Conservation (phyloP, 2,329 filamentous ascomycete genomes). For the Ambrosiella xylebori region DNA sequence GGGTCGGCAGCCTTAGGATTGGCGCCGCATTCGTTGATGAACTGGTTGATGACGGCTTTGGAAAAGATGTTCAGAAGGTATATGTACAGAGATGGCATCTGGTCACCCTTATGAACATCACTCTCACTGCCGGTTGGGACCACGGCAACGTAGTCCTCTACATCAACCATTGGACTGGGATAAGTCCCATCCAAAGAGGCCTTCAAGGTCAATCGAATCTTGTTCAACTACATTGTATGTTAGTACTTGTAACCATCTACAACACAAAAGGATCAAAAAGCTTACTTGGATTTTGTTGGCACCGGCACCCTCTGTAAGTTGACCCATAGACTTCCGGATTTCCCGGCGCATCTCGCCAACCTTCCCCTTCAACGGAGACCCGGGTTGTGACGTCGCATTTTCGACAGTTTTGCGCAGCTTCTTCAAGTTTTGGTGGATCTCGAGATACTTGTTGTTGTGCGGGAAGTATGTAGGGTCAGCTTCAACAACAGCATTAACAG, state of each 20-base stretch:
- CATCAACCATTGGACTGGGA: constrained; percentile 35
- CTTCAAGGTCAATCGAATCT: constrained; percentile 36
- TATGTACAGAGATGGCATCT: constrained; percentile 47
- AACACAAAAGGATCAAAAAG: background rate
- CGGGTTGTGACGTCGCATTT: constrained; percentile 32
- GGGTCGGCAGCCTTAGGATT: constrained; percentile 54
- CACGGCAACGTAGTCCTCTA: constrained; percentile 35
- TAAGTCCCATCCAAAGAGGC: constrained; percentile 22
- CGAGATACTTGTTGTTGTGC: constrained; percentile 27
- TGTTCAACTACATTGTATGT: constrained; percentile 14
- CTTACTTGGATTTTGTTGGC: constrained; percentile 28
- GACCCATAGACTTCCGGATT: constrained; percentile 55
- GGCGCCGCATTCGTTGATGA: constrained; percentile 47
- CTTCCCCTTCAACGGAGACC: constrained; percentile 39
- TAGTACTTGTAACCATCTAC: constrained; percentile 1
- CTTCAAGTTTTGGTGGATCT: constrained; percentile 54
- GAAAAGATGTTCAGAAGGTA: constrained; percentile 63
- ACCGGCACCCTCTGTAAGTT: constrained; percentile 48
- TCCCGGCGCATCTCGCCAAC: constrained; percentile 56
- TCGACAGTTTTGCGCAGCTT: constrained; percentile 45
- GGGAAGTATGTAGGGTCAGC: constrained; percentile 11
- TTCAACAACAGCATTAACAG: constrained; percentile 7
- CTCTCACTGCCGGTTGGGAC: constrained; percentile 31
- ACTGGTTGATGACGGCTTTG: constrained; percentile 56
- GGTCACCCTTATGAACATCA: constrained; percentile 29